A percentile compares a stretch with the other conserved stretches of the same genome.
These are phyloP conservation scores for Naegleria fowleri DNA, from an alignment of 208 protist species.

Conservation along the genomic window DNA sequence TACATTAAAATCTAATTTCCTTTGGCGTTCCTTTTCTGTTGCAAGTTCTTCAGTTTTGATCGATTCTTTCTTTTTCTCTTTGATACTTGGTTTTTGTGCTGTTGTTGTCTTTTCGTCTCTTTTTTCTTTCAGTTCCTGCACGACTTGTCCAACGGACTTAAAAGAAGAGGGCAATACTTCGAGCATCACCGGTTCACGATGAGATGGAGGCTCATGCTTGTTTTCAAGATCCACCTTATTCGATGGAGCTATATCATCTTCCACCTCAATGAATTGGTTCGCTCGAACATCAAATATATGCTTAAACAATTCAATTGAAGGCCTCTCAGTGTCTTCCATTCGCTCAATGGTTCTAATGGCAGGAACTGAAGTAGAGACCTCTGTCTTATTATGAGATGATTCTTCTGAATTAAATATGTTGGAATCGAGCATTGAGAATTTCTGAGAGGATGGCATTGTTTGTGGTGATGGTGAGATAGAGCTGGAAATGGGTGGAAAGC, in stretches of 20 bases:
- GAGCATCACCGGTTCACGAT: background rate
- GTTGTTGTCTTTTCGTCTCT: background rate
- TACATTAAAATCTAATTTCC: background rate
- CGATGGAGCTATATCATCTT: background rate
- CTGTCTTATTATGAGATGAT: background rate
- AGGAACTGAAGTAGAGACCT: background rate
- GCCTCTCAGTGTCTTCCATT: background rate
- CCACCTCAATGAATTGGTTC: background rate
- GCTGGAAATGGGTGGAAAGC: background rate
- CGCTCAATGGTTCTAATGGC: background rate
- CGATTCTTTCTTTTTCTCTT: background rate
- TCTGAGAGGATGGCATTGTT: background rate
- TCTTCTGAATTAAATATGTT: background rate
- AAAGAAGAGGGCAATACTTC: no score
- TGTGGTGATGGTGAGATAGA: no score
- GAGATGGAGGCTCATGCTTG: background rate
- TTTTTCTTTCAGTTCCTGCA: background rate
- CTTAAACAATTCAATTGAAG: conserved; percentile 11
- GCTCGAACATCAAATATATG: background rate
- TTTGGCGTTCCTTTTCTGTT: background rate
- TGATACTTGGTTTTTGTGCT: background rate
- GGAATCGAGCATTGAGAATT: background rate
- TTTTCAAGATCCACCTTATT: background rate
- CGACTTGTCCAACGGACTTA: background rate
- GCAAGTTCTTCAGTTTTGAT: background rate